Evolutionary conservation across 108 stramenopile species (phyloP).

Genomic region (Chaetoceros tenuissimus): DNA sequence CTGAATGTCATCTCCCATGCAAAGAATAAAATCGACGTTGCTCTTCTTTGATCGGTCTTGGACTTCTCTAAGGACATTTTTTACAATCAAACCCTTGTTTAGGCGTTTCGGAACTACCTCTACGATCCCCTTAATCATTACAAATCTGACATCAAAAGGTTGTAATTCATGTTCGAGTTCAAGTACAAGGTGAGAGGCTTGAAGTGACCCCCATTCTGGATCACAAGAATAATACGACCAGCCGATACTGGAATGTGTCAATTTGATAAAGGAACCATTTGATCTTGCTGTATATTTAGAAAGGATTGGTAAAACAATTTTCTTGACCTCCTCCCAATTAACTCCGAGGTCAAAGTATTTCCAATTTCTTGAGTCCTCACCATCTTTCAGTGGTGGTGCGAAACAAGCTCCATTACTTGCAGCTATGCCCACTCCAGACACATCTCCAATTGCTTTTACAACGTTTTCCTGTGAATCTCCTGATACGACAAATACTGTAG

Average conservation of each 20-base stretch:
- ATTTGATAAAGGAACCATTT: constrained; percentile 85
- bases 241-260: constrained; percentile 85
- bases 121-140: constrained; percentile 83
- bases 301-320: constrained; percentile 84
- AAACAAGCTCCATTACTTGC: constrained; percentile 90
- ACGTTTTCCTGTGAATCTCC: constrained; percentile 84
- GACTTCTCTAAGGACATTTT: constrained; percentile 71
- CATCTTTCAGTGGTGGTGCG: constrained; percentile 43
- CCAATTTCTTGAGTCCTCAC: constrained; percentile 36
- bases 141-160: constrained; percentile 89
- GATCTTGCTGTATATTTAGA: constrained; percentile 92
- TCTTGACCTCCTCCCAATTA: constrained; percentile 85
- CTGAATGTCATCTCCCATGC: constrained; percentile 89
- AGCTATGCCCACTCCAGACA: constrained; percentile 82
- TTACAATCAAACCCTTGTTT: constrained; percentile 83
- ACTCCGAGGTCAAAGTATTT: constrained; percentile 84
- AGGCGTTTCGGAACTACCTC: constrained; percentile 85
- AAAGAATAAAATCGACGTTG: constrained; percentile 82
- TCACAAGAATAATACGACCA: constrained; percentile 98
- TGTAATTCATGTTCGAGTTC: constrained; percentile 86
- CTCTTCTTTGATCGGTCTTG: too few species aligned
- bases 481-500: constrained; percentile 87
- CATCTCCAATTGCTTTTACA: constrained; percentile 68
- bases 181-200: constrained; percentile 85
- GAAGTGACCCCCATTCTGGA: constrained; percentile 98